Evolutionary conservation across 176 grass and related monocot species (phyloP), one percentile per base, ranked within the genome.

Genomic region (Carex pumila): DNA sequence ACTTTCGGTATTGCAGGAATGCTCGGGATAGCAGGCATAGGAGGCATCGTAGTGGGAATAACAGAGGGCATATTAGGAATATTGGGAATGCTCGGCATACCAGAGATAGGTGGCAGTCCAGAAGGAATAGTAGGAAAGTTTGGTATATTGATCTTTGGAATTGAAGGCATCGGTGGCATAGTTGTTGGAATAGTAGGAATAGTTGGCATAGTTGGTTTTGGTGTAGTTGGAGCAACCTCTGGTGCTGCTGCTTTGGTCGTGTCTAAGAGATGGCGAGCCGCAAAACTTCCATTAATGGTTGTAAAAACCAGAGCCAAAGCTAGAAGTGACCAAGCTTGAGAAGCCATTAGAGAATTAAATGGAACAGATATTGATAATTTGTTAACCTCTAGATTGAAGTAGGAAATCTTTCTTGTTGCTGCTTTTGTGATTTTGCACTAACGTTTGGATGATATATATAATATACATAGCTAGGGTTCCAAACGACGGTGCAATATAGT

Each of bases 191-290:
- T 87, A 15, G 70, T 65, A 21, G 90, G 93, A 15, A 87, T 83
- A 54, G 90, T 81, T 7, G 84, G 71, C 6, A 75, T 59, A 34
- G 89, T 82, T 41, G 79, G 73, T 70, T 83, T 86, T n/a, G 85
- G 87, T 72, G 65, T 63, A 39, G 62, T 70, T 11, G 85, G 79
- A 52, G 86, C 54, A 1, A 87, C 85, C 81, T 91, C 85, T 37
- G 91, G 93, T 1, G 89, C 45, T 1, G 80, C 52, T 15, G 84
- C 87, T 85, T 65, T 34, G n/a, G 81, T 59, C 53, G 91, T 89
- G 69, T 93, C 93, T 76, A 96, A 69, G 18, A 96, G 91, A 86
- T 43, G 85, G 31, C 89, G 91, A 83, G 89, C 76, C 0, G 89
- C 93, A 1, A 82, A 64, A 59, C 87, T 91, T 49, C 89, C 71